phyloP scores from a whole-genome alignment of 108 stramenopile genomes.

The Nitzschia inconspicua region DNA sequence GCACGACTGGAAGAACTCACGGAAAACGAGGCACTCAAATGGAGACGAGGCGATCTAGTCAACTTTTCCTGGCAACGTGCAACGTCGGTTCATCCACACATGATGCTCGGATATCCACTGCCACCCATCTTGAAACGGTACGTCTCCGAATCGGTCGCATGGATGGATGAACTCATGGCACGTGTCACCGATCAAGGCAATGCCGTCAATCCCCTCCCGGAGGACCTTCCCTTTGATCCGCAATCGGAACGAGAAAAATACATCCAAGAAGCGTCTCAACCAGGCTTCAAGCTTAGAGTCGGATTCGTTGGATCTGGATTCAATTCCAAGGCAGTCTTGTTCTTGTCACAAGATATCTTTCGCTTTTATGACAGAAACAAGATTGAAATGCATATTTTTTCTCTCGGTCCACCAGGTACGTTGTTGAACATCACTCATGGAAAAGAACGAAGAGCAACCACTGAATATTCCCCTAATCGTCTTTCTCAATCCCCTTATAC shows the following conservation, averaged over 20 bases:
- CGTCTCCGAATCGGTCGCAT: constrained; percentile 67
- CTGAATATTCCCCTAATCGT: too few species aligned
- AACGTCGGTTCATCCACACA: constrained; percentile 57
- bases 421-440: too few species aligned
- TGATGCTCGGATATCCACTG: constrained; percentile 80
- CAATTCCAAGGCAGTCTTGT: constrained; percentile 86
- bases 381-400: constrained; percentile 82
- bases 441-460: too few species aligned
- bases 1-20: constrained; percentile 45
- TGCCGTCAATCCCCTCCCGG: constrained; percentile 40
- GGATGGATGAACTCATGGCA: constrained; percentile 70
- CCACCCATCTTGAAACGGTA: constrained; percentile 63
- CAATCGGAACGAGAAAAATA: constrained; percentile 36
- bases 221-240: constrained; percentile 62
- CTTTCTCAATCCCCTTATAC: too few species aligned
- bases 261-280: constrained; percentile 24
- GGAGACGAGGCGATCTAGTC: constrained; percentile 33
- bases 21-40: constrained; percentile 25
- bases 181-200: constrained; percentile 27
- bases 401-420: constrained; percentile 61
- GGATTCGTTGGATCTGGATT: constrained; percentile 80
- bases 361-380: constrained; percentile 71
- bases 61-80: constrained; percentile 59
- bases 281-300: constrained; percentile 41
- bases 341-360: constrained; percentile 83